A percentile compares a stretch with the other conserved stretches of the same genome.
These are phyloP conservation scores for Gaillardinia entomophila DNA, from an alignment of 805 yeast genomes.

Conservation along the genomic window DNA sequence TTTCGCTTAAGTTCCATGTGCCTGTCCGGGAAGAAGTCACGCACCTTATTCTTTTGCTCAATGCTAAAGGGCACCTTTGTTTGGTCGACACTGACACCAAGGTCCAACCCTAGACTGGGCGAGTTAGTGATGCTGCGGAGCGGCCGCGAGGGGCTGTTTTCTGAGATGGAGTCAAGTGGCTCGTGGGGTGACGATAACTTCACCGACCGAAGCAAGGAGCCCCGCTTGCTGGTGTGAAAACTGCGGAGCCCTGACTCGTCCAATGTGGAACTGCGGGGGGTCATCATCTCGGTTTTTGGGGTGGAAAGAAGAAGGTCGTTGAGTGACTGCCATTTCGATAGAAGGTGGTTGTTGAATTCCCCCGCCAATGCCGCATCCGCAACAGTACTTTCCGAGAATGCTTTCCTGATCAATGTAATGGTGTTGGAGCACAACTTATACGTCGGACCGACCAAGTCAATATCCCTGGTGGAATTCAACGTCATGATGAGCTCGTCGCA, in stretches of 20 bases:
- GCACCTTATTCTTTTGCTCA: conserved; percentile 22
- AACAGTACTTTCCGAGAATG: conserved; percentile 5
- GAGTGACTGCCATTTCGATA: conserved; percentile 21
- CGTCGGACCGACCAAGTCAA: conserved; percentile 21
- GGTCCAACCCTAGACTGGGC: conserved; percentile 18
- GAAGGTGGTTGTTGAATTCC: conserved; percentile 16
- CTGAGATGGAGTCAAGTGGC: not conserved
- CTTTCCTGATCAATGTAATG: conserved; percentile 26
- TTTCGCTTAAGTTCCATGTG: not conserved
- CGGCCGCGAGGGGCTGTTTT: not conserved
- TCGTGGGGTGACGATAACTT: not conserved
- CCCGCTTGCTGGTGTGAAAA: conserved; percentile 3
- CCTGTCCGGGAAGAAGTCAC: conserved; percentile 11
- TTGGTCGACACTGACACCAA: conserved; percentile 20
- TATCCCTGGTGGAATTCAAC: not conserved
- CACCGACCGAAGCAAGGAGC: not conserved
- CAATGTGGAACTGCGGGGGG: not conserved
- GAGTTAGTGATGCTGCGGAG: not conserved
- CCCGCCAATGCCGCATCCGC: conserved; percentile 5
- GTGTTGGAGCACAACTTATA: conserved; percentile 37
- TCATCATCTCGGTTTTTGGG: not conserved
- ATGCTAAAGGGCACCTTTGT: conserved; percentile 28
- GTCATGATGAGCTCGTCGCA: conserved; percentile 9
- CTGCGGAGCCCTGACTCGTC: conserved; percentile 9
- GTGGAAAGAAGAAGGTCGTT: not conserved